Percentiles rank a stretch among this genome's conserved stretches.
phyloP scores from a whole-genome alignment of 1,284 basidiomycete genomes.

The Fistulina hepatica region DNA sequence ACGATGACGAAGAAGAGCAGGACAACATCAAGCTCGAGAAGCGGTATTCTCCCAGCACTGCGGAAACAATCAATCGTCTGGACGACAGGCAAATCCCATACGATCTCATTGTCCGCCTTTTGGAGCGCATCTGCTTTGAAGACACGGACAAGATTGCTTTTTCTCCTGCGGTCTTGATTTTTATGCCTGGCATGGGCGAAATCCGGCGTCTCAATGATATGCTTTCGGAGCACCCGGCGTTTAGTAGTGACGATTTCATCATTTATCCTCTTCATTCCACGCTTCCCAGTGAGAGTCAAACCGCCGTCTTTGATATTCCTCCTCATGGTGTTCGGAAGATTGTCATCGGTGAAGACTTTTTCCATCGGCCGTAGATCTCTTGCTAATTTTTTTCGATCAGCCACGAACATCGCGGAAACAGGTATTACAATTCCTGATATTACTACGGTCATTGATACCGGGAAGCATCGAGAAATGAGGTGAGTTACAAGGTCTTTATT shows the following conservation, averaged over 20 bases:
- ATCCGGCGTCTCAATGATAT: conserved; percentile 85
- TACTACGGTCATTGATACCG: conserved; percentile 94
- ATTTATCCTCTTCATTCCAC: conserved; percentile 92
- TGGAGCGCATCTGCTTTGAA: conserved; percentile 82
- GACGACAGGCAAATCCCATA: conserved; percentile 89
- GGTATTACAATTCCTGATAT: conserved; percentile 98
- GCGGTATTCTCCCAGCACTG: conserved; percentile 64
- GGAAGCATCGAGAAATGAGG: conserved; percentile 92
- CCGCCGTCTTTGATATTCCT: conserved; percentile 83
- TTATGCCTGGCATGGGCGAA: conserved; percentile 90
- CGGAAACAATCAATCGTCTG: conserved; percentile 74
- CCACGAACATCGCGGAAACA: conserved; percentile 80
- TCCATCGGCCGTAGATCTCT: background rate
- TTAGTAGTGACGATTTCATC: conserved; percentile 63
- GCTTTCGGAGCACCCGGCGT: conserved; percentile 64
- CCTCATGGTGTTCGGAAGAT: conserved; percentile 79
- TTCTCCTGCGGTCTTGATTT: conserved; percentile 82
- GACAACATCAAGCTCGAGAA: conserved; percentile 53
- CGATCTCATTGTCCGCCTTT: conserved; percentile 77
- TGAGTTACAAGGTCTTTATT: conserved; percentile 19
- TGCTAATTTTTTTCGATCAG: conserved; percentile 24
- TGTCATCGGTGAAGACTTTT: conserved; percentile 59
- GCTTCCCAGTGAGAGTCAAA: conserved; percentile 84
- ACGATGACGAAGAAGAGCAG: conserved; percentile 55
- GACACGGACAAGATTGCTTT: conserved; percentile 43